Evolutionary conservation across 768 basidiomycete species (phyloP), one percentile per base, ranked within the genome.

Genomic region (Pleurotus tuber-regium): DNA sequence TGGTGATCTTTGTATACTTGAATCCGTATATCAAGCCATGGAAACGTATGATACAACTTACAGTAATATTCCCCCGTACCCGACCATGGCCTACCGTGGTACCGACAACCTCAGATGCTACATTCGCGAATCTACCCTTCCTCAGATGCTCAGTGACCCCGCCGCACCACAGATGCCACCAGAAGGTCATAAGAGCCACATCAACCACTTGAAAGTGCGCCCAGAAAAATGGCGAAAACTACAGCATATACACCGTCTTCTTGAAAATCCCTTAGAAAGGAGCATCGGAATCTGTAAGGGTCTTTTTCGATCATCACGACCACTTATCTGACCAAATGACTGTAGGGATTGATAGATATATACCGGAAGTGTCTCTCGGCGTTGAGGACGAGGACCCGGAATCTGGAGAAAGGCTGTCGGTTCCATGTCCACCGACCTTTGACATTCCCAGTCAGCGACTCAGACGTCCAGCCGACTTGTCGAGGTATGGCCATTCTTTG

Each of bases 171-270:
- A 67, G 29, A 61, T 62, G 53, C 74, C 72, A n/a, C 66, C 66
- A 4, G 56, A 63, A 38, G 67, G 69, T 46, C 75, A 77, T 54
- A 77, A 75, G 62, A 77, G 74, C 58, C 77, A 80, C 59, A 42
- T 59, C 43, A 80, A 81, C 56, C 50, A 61, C 24, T 66, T 78
- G 18, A 58, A 66, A 53, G 64, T 82, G 48, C 71, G 68, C 19
- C 75, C 78, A 8, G 77, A 80, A 48, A 54, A 63, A 8, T 79
- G 78, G 65, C 71, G 84, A 54, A 70, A 67, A 51, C 65, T 88
- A n/a, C 78, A 80, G 58, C 62, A 59, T 21, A 79, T 84, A 16
- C 68, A 73, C 25, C 53, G 54, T 7, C 60, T 79, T 48, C 48
- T 63, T 11, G 54, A 65, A 5, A 33, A 40, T 4, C 57, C 54